Percentiles rank a stretch among this genome's conserved stretches.
Conservation (phyloP, 2,329 filamentous ascomycete genomes). For the Fusarium sp. region DNA sequence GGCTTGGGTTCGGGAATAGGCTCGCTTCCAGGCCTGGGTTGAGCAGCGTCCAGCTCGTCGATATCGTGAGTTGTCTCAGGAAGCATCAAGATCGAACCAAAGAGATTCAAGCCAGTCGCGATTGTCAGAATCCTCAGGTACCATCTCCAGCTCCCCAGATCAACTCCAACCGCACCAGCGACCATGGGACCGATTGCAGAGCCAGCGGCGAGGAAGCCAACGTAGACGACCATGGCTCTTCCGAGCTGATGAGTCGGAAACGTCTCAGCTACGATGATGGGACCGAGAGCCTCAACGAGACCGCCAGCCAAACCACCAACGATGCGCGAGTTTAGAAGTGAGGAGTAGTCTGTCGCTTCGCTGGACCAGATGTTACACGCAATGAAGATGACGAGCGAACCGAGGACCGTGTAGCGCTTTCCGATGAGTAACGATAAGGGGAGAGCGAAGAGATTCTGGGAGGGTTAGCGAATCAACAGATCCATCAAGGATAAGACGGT, state of each 20-base stretch:
- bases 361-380: slow-evolving; percentile 6
- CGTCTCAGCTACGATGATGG: slow-evolving; percentile 9
- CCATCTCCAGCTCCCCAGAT: slow-evolving; percentile 2
- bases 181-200: background rate
- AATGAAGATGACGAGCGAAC: background rate
- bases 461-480: background rate
- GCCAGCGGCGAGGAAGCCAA: background rate
- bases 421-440: background rate
- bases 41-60: background rate
- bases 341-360: background rate
- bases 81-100: background rate
- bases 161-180: background rate
- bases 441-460: background rate
- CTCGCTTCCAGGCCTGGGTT: background rate
- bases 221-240: slow-evolving; percentile 3
- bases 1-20: background rate
- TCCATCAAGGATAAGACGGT: rapidly evolving
- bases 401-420: background rate
- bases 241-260: background rate
- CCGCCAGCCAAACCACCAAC: slow-evolving; percentile 4
- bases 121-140: slow-evolving; percentile 1
- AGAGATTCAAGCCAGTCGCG: background rate
- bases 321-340: background rate
- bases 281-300: slow-evolving; percentile 3
- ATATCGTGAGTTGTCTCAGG: background rate